A percentile compares a stretch with the other conserved stretches of the same genome.
These are phyloP conservation scores for Solanum paucissectum DNA, from an alignment of 257 asterid genomes.

Conservation along the genomic window DNA sequence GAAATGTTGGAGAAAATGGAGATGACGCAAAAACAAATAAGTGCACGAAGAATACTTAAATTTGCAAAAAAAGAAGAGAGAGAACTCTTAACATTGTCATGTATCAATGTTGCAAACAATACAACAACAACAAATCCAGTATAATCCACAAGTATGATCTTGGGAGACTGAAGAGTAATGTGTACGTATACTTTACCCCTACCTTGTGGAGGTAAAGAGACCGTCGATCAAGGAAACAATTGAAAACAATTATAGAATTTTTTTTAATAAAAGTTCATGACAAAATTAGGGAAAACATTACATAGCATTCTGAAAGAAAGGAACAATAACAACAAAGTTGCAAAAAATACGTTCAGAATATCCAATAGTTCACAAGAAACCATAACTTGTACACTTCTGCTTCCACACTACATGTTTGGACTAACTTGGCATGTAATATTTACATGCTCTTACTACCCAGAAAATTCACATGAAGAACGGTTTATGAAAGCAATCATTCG, in stretches of 20 bases:
- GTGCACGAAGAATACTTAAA: not conserved
- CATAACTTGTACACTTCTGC: not conserved
- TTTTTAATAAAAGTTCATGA: too few species aligned
- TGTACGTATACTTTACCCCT: not conserved
- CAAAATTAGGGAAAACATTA: too few species aligned
- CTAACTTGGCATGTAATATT: not conserved
- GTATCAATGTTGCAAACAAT: not conserved
- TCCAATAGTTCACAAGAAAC: not conserved
- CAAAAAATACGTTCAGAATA: not conserved
- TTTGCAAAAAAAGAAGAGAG: not conserved
- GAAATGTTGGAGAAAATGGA: too few species aligned
- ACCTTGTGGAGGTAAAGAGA: not conserved
- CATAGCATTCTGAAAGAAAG: too few species aligned
- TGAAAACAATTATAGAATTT: too few species aligned
- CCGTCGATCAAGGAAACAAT: too few species aligned
- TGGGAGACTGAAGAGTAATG: not conserved
- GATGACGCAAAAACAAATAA: too few species aligned
- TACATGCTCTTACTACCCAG: not conserved
- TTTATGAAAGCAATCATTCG: not conserved
- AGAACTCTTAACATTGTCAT: not conserved
- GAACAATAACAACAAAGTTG: not conserved
- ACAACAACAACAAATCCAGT: not conserved
- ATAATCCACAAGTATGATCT: not conserved
- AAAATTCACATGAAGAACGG: not conserved
- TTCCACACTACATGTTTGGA: not conserved